Percentiles rank a stretch among this genome's conserved stretches.
Evolutionary conservation across 305 asterid species (phyloP).

Genomic region (Fraxinus ornus): DNA sequence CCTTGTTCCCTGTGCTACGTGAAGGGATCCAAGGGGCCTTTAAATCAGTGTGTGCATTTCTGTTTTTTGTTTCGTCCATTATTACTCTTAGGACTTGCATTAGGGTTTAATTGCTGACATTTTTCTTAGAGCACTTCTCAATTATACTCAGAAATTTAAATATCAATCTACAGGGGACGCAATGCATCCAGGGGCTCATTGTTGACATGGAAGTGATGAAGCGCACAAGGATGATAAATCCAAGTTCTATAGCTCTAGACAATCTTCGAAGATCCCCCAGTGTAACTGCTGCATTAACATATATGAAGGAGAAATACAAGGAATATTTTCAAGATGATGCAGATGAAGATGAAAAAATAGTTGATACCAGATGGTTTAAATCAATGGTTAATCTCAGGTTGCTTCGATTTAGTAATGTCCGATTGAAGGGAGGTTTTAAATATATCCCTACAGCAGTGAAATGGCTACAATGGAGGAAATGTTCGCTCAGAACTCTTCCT

Average conservation of each 20-base stretch:
- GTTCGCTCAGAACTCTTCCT: slow-evolving; percentile 27
- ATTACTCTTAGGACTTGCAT: neutral
- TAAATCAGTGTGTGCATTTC: neutral
- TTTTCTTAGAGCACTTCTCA: neutral
- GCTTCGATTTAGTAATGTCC: slow-evolving; percentile 32
- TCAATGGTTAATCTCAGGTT: slow-evolving; percentile 37
- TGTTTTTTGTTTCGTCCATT: neutral
- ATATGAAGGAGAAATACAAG: slow-evolving; percentile 24
- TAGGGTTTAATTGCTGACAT: neutral
- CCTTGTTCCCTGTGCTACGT: neutral
- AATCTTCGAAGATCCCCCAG: slow-evolving; percentile 3
- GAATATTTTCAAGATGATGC: slow-evolving; percentile 10
- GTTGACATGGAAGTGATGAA: slow-evolving; percentile 29
- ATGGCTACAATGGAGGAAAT: slow-evolving; percentile 39
- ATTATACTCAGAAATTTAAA: neutral
- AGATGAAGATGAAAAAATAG: slow-evolving; percentile 14
- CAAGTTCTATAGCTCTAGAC: slow-evolving; percentile 2
- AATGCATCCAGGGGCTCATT: slow-evolving; percentile 29
- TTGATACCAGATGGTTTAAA: slow-evolving; percentile 25
- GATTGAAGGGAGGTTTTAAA: slow-evolving; percentile 30
- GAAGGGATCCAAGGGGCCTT: neutral
- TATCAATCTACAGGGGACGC: slow-evolving; percentile 29
- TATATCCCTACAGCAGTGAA: slow-evolving; percentile 32
- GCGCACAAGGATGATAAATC: neutral
- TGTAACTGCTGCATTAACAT: slow-evolving; percentile 12